Evolutionary conservation across 257 asterid genomes (phyloP), one percentile per base, ranked within the genome.

Genomic region (Petunia secreta): DNA sequence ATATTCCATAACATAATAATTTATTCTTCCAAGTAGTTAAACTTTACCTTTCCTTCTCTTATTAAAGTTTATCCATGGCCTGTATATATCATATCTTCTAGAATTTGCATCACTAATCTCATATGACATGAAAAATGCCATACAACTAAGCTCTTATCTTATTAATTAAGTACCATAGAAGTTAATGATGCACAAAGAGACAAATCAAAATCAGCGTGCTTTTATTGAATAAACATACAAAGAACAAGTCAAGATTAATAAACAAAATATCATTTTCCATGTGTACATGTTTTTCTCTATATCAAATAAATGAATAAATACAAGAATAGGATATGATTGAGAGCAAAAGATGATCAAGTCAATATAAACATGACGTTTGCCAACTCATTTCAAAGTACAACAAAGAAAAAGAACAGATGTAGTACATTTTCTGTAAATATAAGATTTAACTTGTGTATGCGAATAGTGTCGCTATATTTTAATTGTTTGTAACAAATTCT

Each of bases 231-330:
- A 48, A 71, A 36, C 16, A 50, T 11, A 63, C 10, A 53, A 71
- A 50, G 62, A 71, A 50, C 34, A 34, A 48, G 77, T 71, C 77
- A 48, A 71, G 5, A 1, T n/a, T n/a, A n/a, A n/a, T n/a, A n/a
- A 41, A 66, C 15, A 39, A 5, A n/a, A 40, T 68, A 58, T 69
- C 76, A 46, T 5, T 69, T 69, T 69, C 16, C n/a, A 44, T 44
- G 8, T 46, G 16, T 40, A 8, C n/a, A 69, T 4, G 8, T 44
- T 63, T 63, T 50, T 46, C 43, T 71, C 25, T 34, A 50, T 1
- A 48, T 8, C 11, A 4, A 52, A 48, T 11, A 71, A 48, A 11
- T 71, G 34, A 71, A 71, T 0, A 50, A 71, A 71, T 2, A 50
- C 44, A 48, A 71, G 25, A 34, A 50, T 50, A 71, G 62, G 62